phyloP scores from a whole-genome alignment of 768 basidiomycete genomes.

The Chalciporus piperatus region DNA sequence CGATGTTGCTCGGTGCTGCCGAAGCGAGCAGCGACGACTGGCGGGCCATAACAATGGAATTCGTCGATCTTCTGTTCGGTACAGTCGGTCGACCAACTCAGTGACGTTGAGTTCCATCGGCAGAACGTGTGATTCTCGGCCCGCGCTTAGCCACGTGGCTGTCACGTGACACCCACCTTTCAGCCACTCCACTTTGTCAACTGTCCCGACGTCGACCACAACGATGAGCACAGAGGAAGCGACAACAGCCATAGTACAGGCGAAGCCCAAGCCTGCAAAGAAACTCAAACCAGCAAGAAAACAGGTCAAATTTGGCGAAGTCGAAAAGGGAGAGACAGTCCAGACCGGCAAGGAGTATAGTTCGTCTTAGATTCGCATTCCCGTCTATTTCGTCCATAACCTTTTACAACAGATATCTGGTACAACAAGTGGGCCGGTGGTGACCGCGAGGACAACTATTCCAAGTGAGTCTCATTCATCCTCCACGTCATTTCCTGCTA shows the following conservation, averaged over 20 bases:
- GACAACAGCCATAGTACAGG: slow-evolving; percentile 11
- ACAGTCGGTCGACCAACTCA: neutral
- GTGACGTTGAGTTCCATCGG: slow-evolving; percentile 7
- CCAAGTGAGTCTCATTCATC: slow-evolving; percentile 60
- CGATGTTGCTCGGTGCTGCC: slow-evolving; percentile 39
- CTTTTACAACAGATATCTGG: slow-evolving; percentile 73
- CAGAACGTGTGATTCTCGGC: slow-evolving; percentile 10
- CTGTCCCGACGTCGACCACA: slow-evolving; percentile 4
- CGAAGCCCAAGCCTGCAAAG: slow-evolving; percentile 40
- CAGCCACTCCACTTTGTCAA: neutral
- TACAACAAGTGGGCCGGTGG: slow-evolving; percentile 99
- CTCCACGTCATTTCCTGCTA: slow-evolving; percentile 5
- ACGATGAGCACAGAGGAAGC: slow-evolving; percentile 34
- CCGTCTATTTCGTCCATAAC: slow-evolving; percentile 6
- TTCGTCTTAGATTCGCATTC: slow-evolving; percentile 39
- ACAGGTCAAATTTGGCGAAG: slow-evolving; percentile 87
- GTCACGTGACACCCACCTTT: slow-evolving; percentile 17
- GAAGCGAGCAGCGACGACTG: slow-evolving; percentile 44
- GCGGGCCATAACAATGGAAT: slow-evolving; percentile 44
- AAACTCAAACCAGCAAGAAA: slow-evolving; percentile 91
- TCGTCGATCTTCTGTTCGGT: neutral
- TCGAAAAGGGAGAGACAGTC: slow-evolving; percentile 82
- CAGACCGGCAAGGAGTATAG: slow-evolving; percentile 98
- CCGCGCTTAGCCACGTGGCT: slow-evolving; percentile 18
- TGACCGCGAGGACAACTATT: slow-evolving; percentile 94